Conservation (phyloP, 176 grass and related monocot species). For the Eleusine indica region DNA sequence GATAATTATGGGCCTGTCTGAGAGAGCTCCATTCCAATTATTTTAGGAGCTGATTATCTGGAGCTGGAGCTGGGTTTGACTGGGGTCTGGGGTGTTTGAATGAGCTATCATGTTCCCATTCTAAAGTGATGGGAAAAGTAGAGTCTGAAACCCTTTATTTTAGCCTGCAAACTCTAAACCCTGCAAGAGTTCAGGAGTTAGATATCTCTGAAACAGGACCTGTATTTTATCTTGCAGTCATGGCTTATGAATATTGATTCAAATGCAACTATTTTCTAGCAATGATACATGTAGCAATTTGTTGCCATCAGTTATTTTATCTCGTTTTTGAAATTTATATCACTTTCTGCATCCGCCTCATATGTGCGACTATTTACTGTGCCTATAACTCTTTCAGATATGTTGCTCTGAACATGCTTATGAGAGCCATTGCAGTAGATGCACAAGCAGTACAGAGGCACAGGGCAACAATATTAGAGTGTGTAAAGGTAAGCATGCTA, state of each 20-base stretch:
- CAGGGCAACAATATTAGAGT: conserved; percentile 88
- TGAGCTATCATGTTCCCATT: background rate
- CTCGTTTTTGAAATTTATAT: conserved; percentile 8
- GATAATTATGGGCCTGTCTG: background rate
- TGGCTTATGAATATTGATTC: conserved; percentile 27
- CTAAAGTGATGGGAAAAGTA: background rate
- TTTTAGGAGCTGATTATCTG: background rate
- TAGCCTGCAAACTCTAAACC: background rate
- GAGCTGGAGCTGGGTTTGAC: background rate
- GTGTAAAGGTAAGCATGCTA: conserved; percentile 78
- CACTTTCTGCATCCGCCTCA: conserved; percentile 14
- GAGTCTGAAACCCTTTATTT: background rate
- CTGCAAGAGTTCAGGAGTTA: background rate
- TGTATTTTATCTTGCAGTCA: conserved; percentile 9
- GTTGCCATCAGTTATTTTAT: conserved; percentile 25
- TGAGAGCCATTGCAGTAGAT: conserved; percentile 88
- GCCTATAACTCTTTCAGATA: conserved; percentile 62
- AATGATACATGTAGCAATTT: conserved; percentile 1
- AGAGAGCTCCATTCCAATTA: background rate
- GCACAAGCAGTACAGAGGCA: conserved; percentile 96
- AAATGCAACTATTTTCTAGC: conserved; percentile 19
- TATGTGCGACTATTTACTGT: conserved; percentile 9
- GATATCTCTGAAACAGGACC: background rate
- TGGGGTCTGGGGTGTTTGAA: background rate
- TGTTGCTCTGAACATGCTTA: conserved; percentile 96